Base-by-base conservation (phyloP, 2,329 filamentous ascomycete species). In the Tolypocladium ophioglossoides region DNA sequence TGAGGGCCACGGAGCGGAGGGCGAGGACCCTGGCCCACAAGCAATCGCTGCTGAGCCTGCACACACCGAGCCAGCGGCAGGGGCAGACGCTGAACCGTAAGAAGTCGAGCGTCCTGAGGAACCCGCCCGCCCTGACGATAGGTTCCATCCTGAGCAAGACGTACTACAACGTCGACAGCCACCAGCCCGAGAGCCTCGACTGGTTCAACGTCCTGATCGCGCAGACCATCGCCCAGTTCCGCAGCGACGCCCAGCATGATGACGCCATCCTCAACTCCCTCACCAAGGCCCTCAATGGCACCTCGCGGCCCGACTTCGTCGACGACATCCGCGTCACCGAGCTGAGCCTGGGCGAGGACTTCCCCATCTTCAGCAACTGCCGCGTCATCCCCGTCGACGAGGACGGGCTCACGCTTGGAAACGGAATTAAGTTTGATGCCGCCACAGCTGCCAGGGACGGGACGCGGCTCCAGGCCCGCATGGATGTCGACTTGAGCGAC, bases 161-260 rank as follows among this genome's bases (percentile, higher is more conserved):
- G 24, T 99, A 96, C 71, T 99, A 99, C 74, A 96, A 95, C 66
- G 89, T 94, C 46, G 82, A 95, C 62, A 91, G 89, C 56, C 94
- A 99, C 69, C 94, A 97, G 70, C 94, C 94, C 1, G 94, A 99
- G 71, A 95, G 89, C 55, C 73, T 99, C 57, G 94, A 99, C 71
- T 99, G 94, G 94, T 97, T 99, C 78, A 99, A 99, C 67, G 94
- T 99, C 30, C 77, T 99, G 54, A 85, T 97, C 52, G 94, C 91
- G 2, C 94, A 99, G 72, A 96, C 94, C 0, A 95, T 99, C 60
- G 92, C 94, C 0, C 94, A 99, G 69, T 89, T 97, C 63, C 81
- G 94, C 56, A 89, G 87, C 61, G 95, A 97, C 64, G 94, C 94
- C 2, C 88, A 95, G 62, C 85, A 94, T 59, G 87, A 97, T 62